These are phyloP conservation scores for Kluyveromyces wickerhamii DNA, from an alignment of 805 yeast genomes.

Conservation along the genomic window DNA sequence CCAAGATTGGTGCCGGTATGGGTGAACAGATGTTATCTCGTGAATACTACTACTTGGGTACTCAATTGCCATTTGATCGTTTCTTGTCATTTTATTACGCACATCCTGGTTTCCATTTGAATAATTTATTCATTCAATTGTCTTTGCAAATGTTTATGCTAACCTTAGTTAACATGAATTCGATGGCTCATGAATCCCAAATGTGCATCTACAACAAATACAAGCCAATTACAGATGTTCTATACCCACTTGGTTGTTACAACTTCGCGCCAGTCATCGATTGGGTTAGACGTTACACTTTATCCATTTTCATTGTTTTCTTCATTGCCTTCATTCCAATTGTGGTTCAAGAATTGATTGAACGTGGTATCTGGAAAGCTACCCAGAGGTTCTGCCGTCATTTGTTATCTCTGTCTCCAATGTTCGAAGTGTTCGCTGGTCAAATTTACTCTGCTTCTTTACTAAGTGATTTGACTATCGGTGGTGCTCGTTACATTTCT, in stretches of 20 bases:
- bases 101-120: conserved; percentile 81
- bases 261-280: conserved; percentile 65
- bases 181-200: conserved; percentile 66
- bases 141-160: conserved; percentile 67
- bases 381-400: conserved; percentile 62
- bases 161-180: conserved; percentile 59
- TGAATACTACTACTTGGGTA: conserved; percentile 75
- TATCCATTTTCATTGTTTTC: conserved; percentile 76
- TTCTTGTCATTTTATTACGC: conserved; percentile 80
- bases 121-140: conserved; percentile 68
- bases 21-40: conserved; percentile 84
- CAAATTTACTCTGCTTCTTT: conserved; percentile 69
- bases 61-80: conserved; percentile 73
- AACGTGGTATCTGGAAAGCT: conserved; percentile 75
- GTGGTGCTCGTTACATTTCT: conserved; percentile 82
- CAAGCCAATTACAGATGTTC: conserved; percentile 58
- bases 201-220: conserved; percentile 59
- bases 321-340: conserved; percentile 73
- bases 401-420: conserved; percentile 61
- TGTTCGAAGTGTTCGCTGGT: conserved; percentile 78
- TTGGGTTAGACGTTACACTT: conserved; percentile 75
- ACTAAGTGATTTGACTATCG: conserved; percentile 63
- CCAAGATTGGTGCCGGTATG: conserved; percentile 90
- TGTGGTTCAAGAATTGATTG: conserved; percentile 71
- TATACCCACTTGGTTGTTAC: conserved; percentile 65